Conservation (phyloP, 1,284 basidiomycete species). For the Trametes pubescens region DNA sequence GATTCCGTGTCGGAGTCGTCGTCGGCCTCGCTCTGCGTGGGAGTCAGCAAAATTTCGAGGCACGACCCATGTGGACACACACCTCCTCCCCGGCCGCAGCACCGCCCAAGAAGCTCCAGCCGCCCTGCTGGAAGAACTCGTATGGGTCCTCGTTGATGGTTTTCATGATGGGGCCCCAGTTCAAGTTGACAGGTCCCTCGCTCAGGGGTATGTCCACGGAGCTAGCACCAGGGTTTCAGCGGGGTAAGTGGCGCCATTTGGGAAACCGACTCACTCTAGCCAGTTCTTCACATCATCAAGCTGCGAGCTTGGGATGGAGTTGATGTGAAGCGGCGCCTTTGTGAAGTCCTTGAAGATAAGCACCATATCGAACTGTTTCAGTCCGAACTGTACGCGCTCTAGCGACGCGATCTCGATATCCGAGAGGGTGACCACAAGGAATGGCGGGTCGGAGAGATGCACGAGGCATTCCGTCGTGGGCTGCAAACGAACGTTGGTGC, state of each 20-base stretch:
- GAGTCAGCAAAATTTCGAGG: slow-evolving; percentile 14
- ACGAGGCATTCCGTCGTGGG: slow-evolving; percentile 98
- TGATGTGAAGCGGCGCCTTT: slow-evolving; percentile 91
- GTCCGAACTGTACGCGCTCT: slow-evolving; percentile 95
- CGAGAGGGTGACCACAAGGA: slow-evolving; percentile 93
- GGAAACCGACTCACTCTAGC: slow-evolving; percentile 82
- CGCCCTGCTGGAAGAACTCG: slow-evolving; percentile 96
- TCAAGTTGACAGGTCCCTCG: slow-evolving; percentile 97
- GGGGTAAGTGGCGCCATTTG: slow-evolving; percentile 2
- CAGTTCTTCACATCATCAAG: slow-evolving; percentile 98
- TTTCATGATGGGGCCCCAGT: slow-evolving; percentile 99
- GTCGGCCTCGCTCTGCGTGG: slow-evolving; percentile 67
- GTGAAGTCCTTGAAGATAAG: slow-evolving; percentile 98
- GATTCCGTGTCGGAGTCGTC: slow-evolving; percentile 80
- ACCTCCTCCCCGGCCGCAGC: slow-evolving; percentile 74
- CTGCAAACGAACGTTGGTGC: slow-evolving; percentile 93
- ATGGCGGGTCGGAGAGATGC: slow-evolving; percentile 94
- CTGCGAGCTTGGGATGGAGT: slow-evolving; percentile 91
- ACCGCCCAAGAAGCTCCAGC: slow-evolving; percentile 93
- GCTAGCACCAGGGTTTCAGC: slow-evolving; percentile 50
- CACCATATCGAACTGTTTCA: slow-evolving; percentile 98
- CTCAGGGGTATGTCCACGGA: slow-evolving; percentile 97
- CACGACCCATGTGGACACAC: slow-evolving; percentile 27
- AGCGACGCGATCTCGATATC: slow-evolving; percentile 98
- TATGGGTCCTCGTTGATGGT: slow-evolving; percentile 95